Evolutionary conservation across 2,329 filamentous ascomycete genomes (phyloP), one percentile per base, ranked within the genome.

Genomic region (Colletotrichum agaves): DNA sequence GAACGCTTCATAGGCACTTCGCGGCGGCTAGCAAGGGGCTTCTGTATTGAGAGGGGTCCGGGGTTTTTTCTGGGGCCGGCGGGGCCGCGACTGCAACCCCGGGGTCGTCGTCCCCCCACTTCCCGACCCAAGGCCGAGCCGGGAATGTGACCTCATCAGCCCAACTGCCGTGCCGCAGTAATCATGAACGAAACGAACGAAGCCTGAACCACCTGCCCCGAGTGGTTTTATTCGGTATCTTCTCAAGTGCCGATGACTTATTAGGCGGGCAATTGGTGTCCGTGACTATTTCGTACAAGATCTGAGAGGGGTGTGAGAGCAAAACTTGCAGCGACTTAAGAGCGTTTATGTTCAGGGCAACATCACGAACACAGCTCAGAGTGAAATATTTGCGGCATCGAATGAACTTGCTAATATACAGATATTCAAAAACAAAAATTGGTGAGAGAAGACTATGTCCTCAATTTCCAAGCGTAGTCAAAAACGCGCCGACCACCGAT

Each of bases 81-180:
- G 64, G 64, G 64, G 64, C 60, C 60, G 64, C 3, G 3, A 5
- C 12, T 8, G 21, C 11, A 19, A 13, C 19, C 15, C 6, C 6
- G 27, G 15, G 23, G 19, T 3, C n/a, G 2, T 11, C 7, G 4
- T n/a, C 3, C 60, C 44, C 21, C 64, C 64, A 67, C 64, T 58
- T 67, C 31, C 64, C 64, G 64, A 63, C 11, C 64, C 60, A 60
- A 57, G 41, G 17, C 21, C n/a, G 52, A 58, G 44, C 60, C 64
- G 60, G 27, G 27, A 17, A 21, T 23, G 13, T 19, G 39, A 47
- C 31, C 31, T 17, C 31, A 27, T 10, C 56, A 27, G 47, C 8
- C 3, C 6, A 21, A 13, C 27, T 21, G 41, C 41, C 39, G 21
- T 27, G 17, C 37, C 19, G 13, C 19, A 7, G n/a, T 35, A 56